phyloP scores from a whole-genome alignment of 805 yeast genomes.

The Maudiozyma turicensis region DNA sequence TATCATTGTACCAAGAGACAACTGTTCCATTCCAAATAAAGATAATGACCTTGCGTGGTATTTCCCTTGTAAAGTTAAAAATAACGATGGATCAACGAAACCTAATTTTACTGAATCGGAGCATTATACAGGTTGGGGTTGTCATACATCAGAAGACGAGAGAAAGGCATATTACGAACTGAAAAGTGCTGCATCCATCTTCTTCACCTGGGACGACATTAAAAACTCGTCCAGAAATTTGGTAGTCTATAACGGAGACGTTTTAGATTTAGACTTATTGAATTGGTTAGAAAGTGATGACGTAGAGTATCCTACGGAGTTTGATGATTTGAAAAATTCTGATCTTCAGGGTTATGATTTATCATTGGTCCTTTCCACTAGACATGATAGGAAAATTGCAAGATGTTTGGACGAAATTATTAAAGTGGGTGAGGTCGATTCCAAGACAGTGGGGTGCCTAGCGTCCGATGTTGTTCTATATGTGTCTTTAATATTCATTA shows the following conservation, averaged over 20 bases:
- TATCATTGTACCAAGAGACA: slow-evolving; percentile 57
- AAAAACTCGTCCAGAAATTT: slow-evolving; percentile 59
- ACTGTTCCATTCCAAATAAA: slow-evolving; percentile 62
- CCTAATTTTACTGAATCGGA: slow-evolving; percentile 49
- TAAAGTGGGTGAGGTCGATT: slow-evolving; percentile 83
- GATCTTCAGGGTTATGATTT: slow-evolving; percentile 70
- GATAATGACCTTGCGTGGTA: slow-evolving; percentile 79
- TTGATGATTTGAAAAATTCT: slow-evolving; percentile 47
- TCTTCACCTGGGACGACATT: slow-evolving; percentile 85
- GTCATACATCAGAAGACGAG: slow-evolving; percentile 70
- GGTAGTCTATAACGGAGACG: slow-evolving; percentile 83
- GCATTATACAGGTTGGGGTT: slow-evolving; percentile 81
- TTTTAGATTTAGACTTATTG: slow-evolving; percentile 68
- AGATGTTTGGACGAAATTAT: slow-evolving; percentile 77
- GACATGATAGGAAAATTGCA: slow-evolving; percentile 60
- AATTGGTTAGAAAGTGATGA: slow-evolving; percentile 67
- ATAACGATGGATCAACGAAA: slow-evolving; percentile 59
- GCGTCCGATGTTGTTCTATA: slow-evolving; percentile 79
- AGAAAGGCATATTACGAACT: slow-evolving; percentile 58
- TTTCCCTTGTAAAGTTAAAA: slow-evolving; percentile 76
- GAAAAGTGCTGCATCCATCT: slow-evolving; percentile 61
- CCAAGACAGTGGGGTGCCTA: slow-evolving; percentile 87
- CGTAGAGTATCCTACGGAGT: slow-evolving; percentile 61
- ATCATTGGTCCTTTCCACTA: slow-evolving; percentile 57
- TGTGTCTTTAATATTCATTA: slow-evolving; percentile 73